These are phyloP conservation scores for Persicaria tinctoria DNA, from an alignment of 148 eudicot genomes.

Conservation along the genomic window DNA sequence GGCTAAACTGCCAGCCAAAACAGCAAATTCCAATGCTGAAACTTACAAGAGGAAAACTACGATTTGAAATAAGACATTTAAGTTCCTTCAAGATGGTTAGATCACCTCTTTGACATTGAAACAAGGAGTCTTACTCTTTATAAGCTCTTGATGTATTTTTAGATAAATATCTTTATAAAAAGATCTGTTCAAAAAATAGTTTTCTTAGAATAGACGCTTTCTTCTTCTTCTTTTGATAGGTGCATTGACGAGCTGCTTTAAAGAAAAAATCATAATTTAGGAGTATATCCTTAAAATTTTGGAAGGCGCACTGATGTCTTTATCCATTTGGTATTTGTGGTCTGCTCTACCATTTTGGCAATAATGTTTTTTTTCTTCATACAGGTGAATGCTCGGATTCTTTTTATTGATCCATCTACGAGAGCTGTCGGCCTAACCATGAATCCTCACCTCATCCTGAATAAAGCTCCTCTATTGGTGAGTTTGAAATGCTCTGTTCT, in stretches of 20 bases:
- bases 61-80: background rate
- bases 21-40: background rate
- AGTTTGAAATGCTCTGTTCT: constrained; percentile 25
- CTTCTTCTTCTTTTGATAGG: background rate
- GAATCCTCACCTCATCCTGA: constrained; percentile 74
- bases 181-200: background rate
- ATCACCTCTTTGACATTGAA: background rate
- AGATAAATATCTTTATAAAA: background rate
- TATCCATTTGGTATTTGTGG: background rate
- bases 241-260: background rate
- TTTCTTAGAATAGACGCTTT: background rate
- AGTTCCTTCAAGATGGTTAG: background rate
- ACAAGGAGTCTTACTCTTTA: background rate
- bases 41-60: background rate
- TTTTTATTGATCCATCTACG: constrained; percentile 86
- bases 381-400: constrained; percentile 86
- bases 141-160: background rate
- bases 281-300: background rate
- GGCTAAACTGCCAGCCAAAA: background rate
- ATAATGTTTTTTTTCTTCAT: background rate
- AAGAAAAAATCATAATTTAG: background rate
- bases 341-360: constrained; percentile 2
- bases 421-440: constrained; percentile 92
- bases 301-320: background rate
- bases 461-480: constrained; percentile 83